Conservation (phyloP, 2,329 filamentous ascomycete species). For the Uncinocarpus reesii region DNA sequence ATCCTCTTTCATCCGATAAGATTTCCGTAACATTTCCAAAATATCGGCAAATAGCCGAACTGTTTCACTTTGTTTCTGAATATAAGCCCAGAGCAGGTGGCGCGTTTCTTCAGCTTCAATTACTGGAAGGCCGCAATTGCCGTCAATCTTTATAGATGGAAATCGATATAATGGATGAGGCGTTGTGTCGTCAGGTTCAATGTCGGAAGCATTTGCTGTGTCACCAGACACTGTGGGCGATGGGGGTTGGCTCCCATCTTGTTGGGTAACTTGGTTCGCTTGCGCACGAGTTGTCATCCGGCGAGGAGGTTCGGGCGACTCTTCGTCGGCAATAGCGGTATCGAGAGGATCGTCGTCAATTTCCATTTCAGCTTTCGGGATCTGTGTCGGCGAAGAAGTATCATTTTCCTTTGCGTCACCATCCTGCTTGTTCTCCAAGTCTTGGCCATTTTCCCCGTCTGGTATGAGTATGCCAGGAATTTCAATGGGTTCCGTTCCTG, state of each 20-base stretch:
- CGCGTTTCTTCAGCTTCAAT: slow-evolving; percentile 54
- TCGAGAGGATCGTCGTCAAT: neutral
- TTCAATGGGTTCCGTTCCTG: neutral
- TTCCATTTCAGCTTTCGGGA: slow-evolving; percentile 8
- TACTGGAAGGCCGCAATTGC: slow-evolving; percentile 47
- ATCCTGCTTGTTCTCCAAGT: neutral
- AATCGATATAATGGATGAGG: slow-evolving; percentile 50
- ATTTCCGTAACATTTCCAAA: slow-evolving; percentile 46
- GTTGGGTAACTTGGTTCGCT: slow-evolving; percentile 28
- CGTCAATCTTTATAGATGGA: slow-evolving; percentile 42
- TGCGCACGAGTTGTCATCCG: slow-evolving; percentile 40
- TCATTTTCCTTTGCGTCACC: neutral
- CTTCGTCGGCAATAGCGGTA: neutral
- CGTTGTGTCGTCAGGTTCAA: slow-evolving; percentile 46
- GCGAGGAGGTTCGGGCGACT: slow-evolving; percentile 33
- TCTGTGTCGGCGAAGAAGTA: neutral
- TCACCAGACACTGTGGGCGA: slow-evolving; percentile 26
- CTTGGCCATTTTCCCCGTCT: neutral
- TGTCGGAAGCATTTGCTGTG: slow-evolving; percentile 26
- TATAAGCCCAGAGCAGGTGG: slow-evolving; percentile 49
- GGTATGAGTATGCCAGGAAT: neutral
- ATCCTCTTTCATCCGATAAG: slow-evolving; percentile 49
- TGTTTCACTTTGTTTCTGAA: slow-evolving; percentile 57
- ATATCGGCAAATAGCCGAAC: slow-evolving; percentile 48
- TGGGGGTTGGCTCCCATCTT: slow-evolving; percentile 20